phyloP scores from a whole-genome alignment of 306 rosid species.

The Pachyrhizus erosus region DNA sequence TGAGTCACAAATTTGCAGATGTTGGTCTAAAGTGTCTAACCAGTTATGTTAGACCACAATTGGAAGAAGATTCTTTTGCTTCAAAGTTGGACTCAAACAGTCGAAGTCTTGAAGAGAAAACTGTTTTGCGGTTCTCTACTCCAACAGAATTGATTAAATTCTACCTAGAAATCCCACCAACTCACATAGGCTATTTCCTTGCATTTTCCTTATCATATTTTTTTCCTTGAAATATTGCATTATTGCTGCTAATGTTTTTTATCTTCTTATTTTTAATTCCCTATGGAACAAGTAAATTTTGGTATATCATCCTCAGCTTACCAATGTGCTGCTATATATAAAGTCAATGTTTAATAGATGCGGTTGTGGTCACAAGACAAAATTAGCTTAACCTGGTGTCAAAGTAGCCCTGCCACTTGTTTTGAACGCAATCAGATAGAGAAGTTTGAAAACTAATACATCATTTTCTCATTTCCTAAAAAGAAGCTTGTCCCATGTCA shows the following conservation, averaged over 20 bases:
- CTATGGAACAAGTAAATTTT: conserved; percentile 24
- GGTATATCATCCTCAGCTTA: conserved; percentile 11
- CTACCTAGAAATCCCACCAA: conserved; percentile 54
- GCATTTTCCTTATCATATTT: conserved; percentile 39
- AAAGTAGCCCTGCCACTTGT: conserved; percentile 46
- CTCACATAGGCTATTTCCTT: conserved; percentile 45
- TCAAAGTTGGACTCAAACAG: conserved; percentile 58
- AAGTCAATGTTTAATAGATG: conserved; percentile 15
- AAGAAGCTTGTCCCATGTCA: conserved; percentile 28
- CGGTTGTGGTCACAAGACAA: conserved; percentile 34
- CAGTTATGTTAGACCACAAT: conserved; percentile 36
- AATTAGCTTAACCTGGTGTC: conserved; percentile 38
- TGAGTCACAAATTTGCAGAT: conserved; percentile 43
- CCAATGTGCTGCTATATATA: conserved; percentile 1
- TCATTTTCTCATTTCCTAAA: conserved; percentile 29
- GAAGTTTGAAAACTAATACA: neutral
- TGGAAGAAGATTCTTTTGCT: conserved; percentile 40
- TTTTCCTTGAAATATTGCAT: neutral
- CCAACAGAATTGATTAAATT: conserved; percentile 33
- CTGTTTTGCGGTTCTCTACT: conserved; percentile 13
- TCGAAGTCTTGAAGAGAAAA: conserved; percentile 2
- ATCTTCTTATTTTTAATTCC: conserved; percentile 13
- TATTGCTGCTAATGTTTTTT: neutral
- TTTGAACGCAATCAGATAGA: conserved; percentile 19
- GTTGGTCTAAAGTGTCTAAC: conserved; percentile 50